phyloP scores from a whole-genome alignment of 176 grass and related monocot species.

The Rhynchospora pubera region DNA sequence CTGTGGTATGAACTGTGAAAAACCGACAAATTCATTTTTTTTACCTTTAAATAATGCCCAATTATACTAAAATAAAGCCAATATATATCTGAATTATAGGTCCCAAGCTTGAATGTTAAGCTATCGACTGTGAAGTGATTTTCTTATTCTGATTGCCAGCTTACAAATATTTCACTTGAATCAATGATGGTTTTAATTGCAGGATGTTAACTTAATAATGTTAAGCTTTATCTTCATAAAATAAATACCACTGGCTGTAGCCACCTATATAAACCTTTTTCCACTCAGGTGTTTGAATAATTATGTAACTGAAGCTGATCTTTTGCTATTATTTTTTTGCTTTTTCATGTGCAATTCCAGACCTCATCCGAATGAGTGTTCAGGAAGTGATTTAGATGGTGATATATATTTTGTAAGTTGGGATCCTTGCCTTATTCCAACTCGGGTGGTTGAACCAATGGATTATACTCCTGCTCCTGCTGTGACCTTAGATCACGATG shows the following conservation, averaged over 20 bases:
- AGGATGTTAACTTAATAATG: not conserved
- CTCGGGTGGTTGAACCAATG: conserved; percentile 42
- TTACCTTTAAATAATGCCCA: no score
- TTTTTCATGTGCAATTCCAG: conserved; percentile 29
- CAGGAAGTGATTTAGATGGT: conserved; percentile 93
- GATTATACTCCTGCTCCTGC: conserved; percentile 64
- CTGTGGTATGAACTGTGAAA: not conserved
- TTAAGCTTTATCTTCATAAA: not conserved
- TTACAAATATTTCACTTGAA: not conserved
- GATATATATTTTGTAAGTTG: conserved; percentile 93
- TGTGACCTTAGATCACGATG: conserved; percentile 75
- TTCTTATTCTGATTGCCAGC: no score
- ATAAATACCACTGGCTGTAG: not conserved
- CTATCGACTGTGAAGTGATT: no score
- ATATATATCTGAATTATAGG: not conserved
- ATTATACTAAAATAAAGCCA: not conserved
- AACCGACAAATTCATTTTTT: not conserved
- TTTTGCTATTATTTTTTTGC: not conserved
- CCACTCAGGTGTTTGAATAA: not conserved
- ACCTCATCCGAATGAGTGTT: conserved; percentile 92
- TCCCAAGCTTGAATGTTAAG: not conserved
- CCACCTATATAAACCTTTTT: not conserved
- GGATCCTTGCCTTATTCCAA: conserved; percentile 61
- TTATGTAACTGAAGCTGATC: conserved; percentile 6
- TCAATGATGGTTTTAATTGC: not conserved